Percentiles rank a stretch among this genome's conserved stretches.
These are phyloP conservation scores for Raffaelea arxii DNA, from an alignment of 2,329 filamentous ascomycete species.

Conservation along the genomic window DNA sequence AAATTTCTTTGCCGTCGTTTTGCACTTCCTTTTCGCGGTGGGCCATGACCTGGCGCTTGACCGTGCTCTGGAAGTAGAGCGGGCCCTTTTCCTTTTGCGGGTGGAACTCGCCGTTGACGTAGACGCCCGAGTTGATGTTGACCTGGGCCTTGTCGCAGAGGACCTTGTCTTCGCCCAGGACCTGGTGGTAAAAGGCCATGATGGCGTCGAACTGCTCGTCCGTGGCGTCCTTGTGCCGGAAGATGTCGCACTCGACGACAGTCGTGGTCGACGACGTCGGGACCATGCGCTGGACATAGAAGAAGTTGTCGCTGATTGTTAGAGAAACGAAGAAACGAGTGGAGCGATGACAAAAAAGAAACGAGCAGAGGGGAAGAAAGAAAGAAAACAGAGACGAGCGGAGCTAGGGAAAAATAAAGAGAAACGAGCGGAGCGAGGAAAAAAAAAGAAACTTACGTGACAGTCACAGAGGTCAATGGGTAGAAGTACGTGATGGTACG, in stretches of 20 bases:
- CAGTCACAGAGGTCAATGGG: slow-evolving; percentile 27
- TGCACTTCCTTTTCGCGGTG: slow-evolving; percentile 18
- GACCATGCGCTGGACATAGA: slow-evolving; percentile 41
- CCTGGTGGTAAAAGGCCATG: slow-evolving; percentile 38
- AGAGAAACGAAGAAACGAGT: too few relatives aligned
- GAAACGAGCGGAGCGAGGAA: too few relatives aligned
- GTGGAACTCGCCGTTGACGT: slow-evolving; percentile 41
- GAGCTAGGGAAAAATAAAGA: too few relatives aligned
- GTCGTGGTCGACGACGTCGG: slow-evolving; percentile 31
- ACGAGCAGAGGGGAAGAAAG: too few relatives aligned
- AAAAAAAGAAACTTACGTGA: slow-evolving; percentile 23
- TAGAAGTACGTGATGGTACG: slow-evolving; percentile 28
- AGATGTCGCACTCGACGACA: slow-evolving; percentile 41
- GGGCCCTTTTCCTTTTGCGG: slow-evolving; percentile 42
- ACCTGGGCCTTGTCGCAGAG: slow-evolving; percentile 38
- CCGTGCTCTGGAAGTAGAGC: slow-evolving; percentile 31
- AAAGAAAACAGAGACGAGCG: too few relatives aligned
- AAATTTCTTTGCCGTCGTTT: slow-evolving; percentile 16
- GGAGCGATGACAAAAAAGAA: neutral
- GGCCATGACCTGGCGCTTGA: slow-evolving; percentile 17
- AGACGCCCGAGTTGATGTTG: slow-evolving; percentile 40
- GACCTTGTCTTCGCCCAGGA: slow-evolving; percentile 41
- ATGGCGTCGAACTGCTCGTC: slow-evolving; percentile 36
- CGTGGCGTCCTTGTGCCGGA: slow-evolving; percentile 34
- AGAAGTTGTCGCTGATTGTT: slow-evolving; percentile 29